A percentile compares a stretch with the other conserved stretches of the same genome.
Conservation (phyloP, 163 green algal species). For the Picocystis sp. region DNA sequence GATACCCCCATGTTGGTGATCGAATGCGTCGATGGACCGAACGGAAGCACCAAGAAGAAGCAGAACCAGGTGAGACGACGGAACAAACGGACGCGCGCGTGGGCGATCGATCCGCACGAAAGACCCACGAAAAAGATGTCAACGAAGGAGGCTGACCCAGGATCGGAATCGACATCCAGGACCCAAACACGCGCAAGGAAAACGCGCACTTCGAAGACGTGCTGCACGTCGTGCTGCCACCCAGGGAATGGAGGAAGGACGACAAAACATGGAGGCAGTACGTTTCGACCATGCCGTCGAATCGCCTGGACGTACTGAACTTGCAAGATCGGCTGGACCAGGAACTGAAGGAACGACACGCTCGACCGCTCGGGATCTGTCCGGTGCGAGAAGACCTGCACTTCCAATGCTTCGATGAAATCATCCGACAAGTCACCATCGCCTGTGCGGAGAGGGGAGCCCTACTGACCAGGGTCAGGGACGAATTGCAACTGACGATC, state of each 20-base stretch:
- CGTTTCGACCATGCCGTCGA: constrained; percentile 59
- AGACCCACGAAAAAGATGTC: no score
- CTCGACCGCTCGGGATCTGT: constrained; percentile 47
- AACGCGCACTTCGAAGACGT: no score
- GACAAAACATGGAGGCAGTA: constrained; percentile 76
- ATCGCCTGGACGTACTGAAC: constrained; percentile 66
- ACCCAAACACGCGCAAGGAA: no score
- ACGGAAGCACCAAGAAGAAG: constrained; percentile 44
- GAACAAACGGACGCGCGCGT: no score
- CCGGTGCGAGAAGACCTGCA: constrained; percentile 75
- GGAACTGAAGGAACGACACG: constrained; percentile 62
- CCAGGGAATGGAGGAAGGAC: constrained; percentile 69
- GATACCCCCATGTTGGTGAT: constrained; percentile 56
- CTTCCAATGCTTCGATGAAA: constrained; percentile 67
- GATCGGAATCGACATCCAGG: no score
- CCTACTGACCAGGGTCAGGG: constrained; percentile 55
- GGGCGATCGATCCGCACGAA: no score
- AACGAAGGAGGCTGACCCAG: no score
- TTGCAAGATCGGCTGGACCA: constrained; percentile 71
- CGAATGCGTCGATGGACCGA: no score
- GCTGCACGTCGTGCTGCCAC: no score
- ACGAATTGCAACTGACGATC: constrained; percentile 76
- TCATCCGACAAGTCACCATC: constrained; percentile 71
- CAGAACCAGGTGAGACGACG: constrained; percentile 27
- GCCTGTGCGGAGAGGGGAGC: constrained; percentile 68